phyloP scores from a whole-genome alignment of 2,329 filamentous ascomycete species.

The Emergomyces pasteurianus region DNA sequence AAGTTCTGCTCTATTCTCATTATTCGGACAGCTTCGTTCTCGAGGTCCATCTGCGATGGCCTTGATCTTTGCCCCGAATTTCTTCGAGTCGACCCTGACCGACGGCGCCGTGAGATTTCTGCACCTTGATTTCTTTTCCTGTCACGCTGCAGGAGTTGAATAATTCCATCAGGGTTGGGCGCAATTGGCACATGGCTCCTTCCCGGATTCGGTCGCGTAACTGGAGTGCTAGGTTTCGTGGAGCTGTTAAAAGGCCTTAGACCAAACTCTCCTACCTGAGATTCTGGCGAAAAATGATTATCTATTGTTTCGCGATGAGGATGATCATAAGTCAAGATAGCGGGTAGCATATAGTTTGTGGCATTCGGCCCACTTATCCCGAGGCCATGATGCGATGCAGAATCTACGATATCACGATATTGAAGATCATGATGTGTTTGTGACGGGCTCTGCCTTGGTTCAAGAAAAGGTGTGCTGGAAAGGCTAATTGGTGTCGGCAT shows the following conservation, averaged over 20 bases:
- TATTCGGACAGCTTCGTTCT: constrained; percentile 18
- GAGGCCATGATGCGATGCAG: constrained; percentile 22
- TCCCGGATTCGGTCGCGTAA: constrained; percentile 13
- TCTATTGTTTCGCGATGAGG: constrained; percentile 1
- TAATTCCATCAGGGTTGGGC: constrained; percentile 28
- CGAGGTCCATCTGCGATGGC: constrained; percentile 2
- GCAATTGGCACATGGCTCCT: constrained; percentile 24
- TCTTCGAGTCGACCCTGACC: constrained; percentile 18
- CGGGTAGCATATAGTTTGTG: constrained; percentile 19
- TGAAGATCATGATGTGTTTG: constrained; percentile 27
- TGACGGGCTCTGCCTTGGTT: constrained; percentile 22
- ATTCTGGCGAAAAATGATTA: background rate
- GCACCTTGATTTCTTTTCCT: constrained; percentile 17
- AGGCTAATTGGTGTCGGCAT: constrained; percentile 30
- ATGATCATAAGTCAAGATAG: constrained; percentile 15
- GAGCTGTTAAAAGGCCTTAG: constrained; percentile 14
- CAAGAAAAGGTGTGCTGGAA: constrained; percentile 22
- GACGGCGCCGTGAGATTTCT: constrained; percentile 15
- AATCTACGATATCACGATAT: constrained; percentile 20
- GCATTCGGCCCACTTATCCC: constrained; percentile 27
- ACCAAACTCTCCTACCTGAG: constrained; percentile 9
- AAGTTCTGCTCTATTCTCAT: constrained; percentile 29
- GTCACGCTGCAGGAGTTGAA: constrained; percentile 27
- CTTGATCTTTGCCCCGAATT: constrained; percentile 18
- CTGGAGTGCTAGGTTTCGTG: constrained; percentile 12